phyloP scores from a whole-genome alignment of 2,329 filamentous ascomycete genomes.

The Eurotiales sp. region DNA sequence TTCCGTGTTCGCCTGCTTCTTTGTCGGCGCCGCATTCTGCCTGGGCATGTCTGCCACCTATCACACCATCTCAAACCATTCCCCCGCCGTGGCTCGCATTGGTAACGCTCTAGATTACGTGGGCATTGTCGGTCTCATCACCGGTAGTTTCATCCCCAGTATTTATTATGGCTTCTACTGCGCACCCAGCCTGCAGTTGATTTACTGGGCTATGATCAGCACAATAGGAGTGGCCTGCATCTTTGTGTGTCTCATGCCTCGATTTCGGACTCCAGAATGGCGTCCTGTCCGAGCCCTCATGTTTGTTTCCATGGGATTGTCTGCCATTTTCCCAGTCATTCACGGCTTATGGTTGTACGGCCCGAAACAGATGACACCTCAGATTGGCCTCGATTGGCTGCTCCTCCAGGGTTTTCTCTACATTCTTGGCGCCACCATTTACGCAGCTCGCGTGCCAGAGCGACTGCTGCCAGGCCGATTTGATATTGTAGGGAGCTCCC shows the following conservation, averaged over 20 bases:
- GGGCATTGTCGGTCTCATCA: slow-evolving; percentile 87
- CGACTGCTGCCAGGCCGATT: slow-evolving; percentile 71
- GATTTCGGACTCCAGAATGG: slow-evolving; percentile 79
- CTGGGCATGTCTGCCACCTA: slow-evolving; percentile 80
- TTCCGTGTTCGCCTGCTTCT: slow-evolving; percentile 74
- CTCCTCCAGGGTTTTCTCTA: slow-evolving; percentile 78
- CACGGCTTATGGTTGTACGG: slow-evolving; percentile 72
- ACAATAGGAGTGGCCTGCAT: slow-evolving; percentile 73
- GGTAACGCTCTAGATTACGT: slow-evolving; percentile 94
- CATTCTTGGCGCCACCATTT: slow-evolving; percentile 78
- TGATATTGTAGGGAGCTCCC: slow-evolving; percentile 88
- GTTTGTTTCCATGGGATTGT: slow-evolving; percentile 84
- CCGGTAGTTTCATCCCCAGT: slow-evolving; percentile 84
- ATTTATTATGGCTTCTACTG: slow-evolving; percentile 84
- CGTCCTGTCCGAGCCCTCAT: slow-evolving; percentile 81
- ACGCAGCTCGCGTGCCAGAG: slow-evolving; percentile 83
- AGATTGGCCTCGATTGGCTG: slow-evolving; percentile 79
- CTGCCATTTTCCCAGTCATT: slow-evolving; percentile 75
- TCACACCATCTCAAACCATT: slow-evolving; percentile 84
- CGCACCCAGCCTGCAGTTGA: slow-evolving; percentile 58
- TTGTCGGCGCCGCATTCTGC: slow-evolving; percentile 67
- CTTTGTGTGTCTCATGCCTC: slow-evolving; percentile 71
- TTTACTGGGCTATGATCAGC: slow-evolving; percentile 77
- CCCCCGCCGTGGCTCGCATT: slow-evolving; percentile 68
- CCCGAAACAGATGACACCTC: slow-evolving; percentile 59